Base-by-base conservation (phyloP, 768 basidiomycete species). In the Hygrophorus pudorinus region DNA sequence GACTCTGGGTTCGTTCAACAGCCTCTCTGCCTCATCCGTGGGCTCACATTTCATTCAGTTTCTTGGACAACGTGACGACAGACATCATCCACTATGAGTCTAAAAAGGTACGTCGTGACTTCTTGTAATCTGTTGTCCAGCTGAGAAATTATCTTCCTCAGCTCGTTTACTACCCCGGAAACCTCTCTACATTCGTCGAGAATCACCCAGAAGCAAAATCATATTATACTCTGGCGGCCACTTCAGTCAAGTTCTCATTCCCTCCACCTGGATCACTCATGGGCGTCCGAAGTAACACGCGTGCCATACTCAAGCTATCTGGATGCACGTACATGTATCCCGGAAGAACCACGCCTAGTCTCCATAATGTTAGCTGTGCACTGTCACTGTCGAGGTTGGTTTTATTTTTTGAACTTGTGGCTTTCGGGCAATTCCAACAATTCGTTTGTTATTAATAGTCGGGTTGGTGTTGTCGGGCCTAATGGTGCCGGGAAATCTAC, bases 401-500 rank as follows among this genome's bases (percentile, higher is more conserved):
- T 51, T 52, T 43, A 46, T 44, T 48, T 41, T 39, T 45, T 41
- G 33, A 37, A 47, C 32, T 30, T 42, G 47, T 50, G 38, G 51
- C 55, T n/a, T n/a, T n/a, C n/a, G n/a, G n/a, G n/a, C 47, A 3
- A 17, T 28, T 6, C 13, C 24, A 52, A 52, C 45, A 44, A 54
- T 52, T 31, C 2, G 13, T 24, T 10, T 17, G 5, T 17, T 14
- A 5, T 36, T 49, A 42, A 51, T 31, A 91, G 89, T 61, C 89
- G 91, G 51, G 89, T 94, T 42, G 91, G 91, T 48, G 82, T 94
- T 48, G 66, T 91, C 48, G 90, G 92, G 6, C 89, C 91, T 20
- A 94, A 94, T 65, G 90, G 92, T 57, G 92, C 93, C 45, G 93
- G 93, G 47, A 97, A 96, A 66, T 93, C 89, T 41, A 97, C 93